Conservation (phyloP, 2,329 filamentous ascomycete species). For the Venturia oleaginea region DNA sequence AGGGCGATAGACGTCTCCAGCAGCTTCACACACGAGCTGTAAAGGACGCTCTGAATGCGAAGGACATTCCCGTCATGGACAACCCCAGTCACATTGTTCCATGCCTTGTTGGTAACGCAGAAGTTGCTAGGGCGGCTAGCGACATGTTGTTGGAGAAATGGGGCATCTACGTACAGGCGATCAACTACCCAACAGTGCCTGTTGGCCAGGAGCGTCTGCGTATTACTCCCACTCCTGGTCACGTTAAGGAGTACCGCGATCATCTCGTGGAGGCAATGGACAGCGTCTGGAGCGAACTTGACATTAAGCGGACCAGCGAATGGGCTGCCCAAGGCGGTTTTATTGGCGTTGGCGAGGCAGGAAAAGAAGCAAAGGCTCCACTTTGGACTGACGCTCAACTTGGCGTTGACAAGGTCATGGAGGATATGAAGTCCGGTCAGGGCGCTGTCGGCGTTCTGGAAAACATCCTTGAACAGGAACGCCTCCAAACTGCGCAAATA, state of each 20-base stretch:
- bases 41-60: slow-evolving; percentile 68
- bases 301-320: slow-evolving; percentile 84
- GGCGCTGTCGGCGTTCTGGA: slow-evolving; percentile 39
- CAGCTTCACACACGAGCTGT: slow-evolving; percentile 94
- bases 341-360: slow-evolving; percentile 78
- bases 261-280: slow-evolving; percentile 78
- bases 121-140: slow-evolving; percentile 82
- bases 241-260: slow-evolving; percentile 74
- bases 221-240: slow-evolving; percentile 91
- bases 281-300: slow-evolving; percentile 77
- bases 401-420: slow-evolving; percentile 19
- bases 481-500: slow-evolving; percentile 32
- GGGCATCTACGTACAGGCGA: slow-evolving; percentile 94
- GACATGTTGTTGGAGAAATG: slow-evolving; percentile 86
- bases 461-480: slow-evolving; percentile 38
- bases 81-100: slow-evolving; percentile 97
- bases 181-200: slow-evolving; percentile 97
- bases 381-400: slow-evolving; percentile 91
- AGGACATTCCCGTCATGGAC: slow-evolving; percentile 91
- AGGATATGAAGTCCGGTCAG: slow-evolving; percentile 45
- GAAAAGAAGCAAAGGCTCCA: slow-evolving; percentile 51
- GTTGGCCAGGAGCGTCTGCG: slow-evolving; percentile 95
- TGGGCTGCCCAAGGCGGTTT: slow-evolving; percentile 91
- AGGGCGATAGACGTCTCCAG: slow-evolving; percentile 81
- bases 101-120: slow-evolving; percentile 86